Base-by-base conservation (phyloP, 805 yeast genomes). In the Cyberlindnera euphorbiiphila region DNA sequence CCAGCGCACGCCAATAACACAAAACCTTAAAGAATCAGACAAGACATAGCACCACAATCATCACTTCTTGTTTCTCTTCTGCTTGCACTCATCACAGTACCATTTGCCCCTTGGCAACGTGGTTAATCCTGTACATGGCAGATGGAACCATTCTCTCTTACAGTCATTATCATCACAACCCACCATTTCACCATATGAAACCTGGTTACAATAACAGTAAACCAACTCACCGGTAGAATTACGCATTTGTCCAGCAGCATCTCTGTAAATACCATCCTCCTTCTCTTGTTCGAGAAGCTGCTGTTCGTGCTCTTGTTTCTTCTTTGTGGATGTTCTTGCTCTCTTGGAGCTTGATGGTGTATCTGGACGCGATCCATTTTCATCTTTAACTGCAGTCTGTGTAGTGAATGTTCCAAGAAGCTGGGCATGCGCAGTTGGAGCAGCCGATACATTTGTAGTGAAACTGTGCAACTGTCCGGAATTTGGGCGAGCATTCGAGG, bases 161-260 rank as follows among this genome's bases (percentile, higher is more conserved):
- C 98, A 91, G 41, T 81, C 78, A 24, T 85, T 89, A 10, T 96
- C 97, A 56, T 93, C 98, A 64, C 98, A 93, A 2, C 95, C 98
- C 43, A 93, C 97, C 98, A 93, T 93, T 56, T 93, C 98, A 14
- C 98, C 98, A 57, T 85, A 93, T 5, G 97, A 91, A 1, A 89
- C 95, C 59, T 89, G 96, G 59, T 88, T 86, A 65, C 98, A 93
- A 65, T 91, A 89, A 61, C 98, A 93, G 59, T 91, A 91, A 2
- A 88, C 76, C 1, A 95, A 95, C 54, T 89, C 97, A 16, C 68
- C 70, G 32, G 47, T 34, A n/a, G 49, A 23, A 32, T 40, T 37
- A 28, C 50, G 48, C 42, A 49, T 42, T 14, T 36, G 43, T 12
- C 45, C 45, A 10, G 36, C 38, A 12, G 28, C 40, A 25, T 43